Percentiles rank a stretch among this genome's conserved stretches.
Evolutionary conservation across 23 red algal genomes (phyloP).

Genomic region (Gracilaria gracilis): DNA sequence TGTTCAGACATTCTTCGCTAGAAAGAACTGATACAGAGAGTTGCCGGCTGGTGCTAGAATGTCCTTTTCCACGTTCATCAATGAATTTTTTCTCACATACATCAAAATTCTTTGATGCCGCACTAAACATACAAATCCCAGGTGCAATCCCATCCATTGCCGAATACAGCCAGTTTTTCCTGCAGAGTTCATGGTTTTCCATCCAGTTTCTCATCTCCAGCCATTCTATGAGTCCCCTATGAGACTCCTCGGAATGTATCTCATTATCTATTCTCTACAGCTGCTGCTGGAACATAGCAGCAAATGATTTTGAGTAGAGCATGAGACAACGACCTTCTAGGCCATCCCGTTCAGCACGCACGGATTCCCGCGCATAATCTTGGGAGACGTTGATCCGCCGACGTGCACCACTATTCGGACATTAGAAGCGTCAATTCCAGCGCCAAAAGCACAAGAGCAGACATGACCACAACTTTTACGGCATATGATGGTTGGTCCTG

Average conservation of each 20-base stretch:
- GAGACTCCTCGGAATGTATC: not conserved
- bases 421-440: conserved; percentile 20
- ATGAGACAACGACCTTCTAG: not conserved
- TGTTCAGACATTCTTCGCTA: too few species aligned
- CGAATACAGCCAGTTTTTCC: conserved; percentile 15
- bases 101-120: not conserved
- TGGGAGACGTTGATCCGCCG: not conserved
- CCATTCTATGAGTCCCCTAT: not conserved
- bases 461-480: not conserved
- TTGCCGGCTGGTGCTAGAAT: not conserved
- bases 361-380: conserved; percentile 17
- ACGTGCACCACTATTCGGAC: conserved; percentile 13
- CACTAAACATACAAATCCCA: conserved; percentile 2
- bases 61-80: not conserved
- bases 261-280: not conserved
- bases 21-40: not conserved
- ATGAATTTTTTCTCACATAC: not conserved
- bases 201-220: conserved; percentile 9
- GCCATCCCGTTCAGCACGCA: not conserved
- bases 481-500: not conserved
- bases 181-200: not conserved
- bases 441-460: conserved; percentile 15
- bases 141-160: not conserved
- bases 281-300: not conserved
- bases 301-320: not conserved